A percentile compares a stretch with the other conserved stretches of the same genome.
These are phyloP conservation scores for Rhododendron ovatum DNA, from an alignment of 148 eudicot species.

Conservation along the genomic window DNA sequence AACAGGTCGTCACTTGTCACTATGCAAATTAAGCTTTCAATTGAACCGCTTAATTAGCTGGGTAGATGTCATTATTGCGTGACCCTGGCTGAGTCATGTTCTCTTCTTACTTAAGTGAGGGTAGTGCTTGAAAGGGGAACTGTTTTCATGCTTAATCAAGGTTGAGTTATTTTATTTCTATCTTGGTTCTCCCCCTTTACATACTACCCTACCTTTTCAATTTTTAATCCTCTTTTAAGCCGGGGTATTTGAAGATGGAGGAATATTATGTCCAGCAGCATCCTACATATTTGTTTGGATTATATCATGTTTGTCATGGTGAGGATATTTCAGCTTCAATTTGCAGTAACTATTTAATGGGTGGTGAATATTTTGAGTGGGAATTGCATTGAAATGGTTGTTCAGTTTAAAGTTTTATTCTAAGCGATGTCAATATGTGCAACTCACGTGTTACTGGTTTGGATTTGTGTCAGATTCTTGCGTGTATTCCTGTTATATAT, in stretches of 20 bases:
- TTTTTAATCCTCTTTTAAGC: neutral
- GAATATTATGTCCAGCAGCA: conserved; percentile 1
- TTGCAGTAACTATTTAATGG: neutral
- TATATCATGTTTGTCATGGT: neutral
- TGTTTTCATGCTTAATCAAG: neutral
- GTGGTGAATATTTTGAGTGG: neutral
- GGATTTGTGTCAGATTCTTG: neutral
- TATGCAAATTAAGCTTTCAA: neutral
- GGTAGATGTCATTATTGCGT: neutral
- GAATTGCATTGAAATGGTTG: neutral
- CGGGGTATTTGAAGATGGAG: neutral
- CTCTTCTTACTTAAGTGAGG: neutral
- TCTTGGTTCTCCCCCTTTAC: neutral
- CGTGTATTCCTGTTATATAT: neutral
- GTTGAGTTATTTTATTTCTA: neutral
- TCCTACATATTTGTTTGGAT: neutral
- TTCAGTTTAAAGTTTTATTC: neutral
- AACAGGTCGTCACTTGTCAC: conserved; percentile 45
- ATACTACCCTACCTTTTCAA: neutral
- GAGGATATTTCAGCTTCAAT: neutral
- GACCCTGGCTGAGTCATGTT: neutral
- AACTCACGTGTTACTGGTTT: neutral
- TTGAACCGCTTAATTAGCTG: neutral
- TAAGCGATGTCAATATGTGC: neutral
- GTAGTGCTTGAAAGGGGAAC: neutral